A percentile compares a stretch with the other conserved stretches of the same genome.
phyloP scores from a whole-genome alignment of 352 stramenopile species.

The Phytophthora tubulina region DNA sequence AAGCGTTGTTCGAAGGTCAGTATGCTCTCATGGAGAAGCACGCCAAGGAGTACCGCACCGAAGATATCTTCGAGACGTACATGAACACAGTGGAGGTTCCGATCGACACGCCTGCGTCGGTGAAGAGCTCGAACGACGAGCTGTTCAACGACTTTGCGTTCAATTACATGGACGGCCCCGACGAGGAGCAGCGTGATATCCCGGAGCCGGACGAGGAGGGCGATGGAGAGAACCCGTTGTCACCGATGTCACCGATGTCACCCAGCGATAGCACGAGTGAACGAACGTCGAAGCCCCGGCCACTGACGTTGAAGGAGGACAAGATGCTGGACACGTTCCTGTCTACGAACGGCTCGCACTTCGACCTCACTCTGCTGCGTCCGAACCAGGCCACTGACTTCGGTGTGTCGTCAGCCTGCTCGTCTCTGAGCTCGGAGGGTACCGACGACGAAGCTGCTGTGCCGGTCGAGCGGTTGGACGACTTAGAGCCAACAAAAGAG shows the following conservation, averaged over 20 bases:
- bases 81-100: conserved; percentile 89
- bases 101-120: conserved; percentile 83
- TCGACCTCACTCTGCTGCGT: conserved; percentile 78
- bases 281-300: conserved; percentile 27
- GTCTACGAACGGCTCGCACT: conserved; percentile 64
- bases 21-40: conserved; percentile 83
- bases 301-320: conserved; percentile 37
- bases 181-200: conserved; percentile 60
- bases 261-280: conserved; percentile 33
- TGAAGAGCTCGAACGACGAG: conserved; percentile 75
- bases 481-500: conserved; percentile 25
- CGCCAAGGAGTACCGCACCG: conserved; percentile 81
- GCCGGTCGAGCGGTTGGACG: conserved; percentile 42
- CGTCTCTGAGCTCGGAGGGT: conserved; percentile 62
- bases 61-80: conserved; percentile 89
- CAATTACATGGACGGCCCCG: conserved; percentile 79
- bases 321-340: conserved; percentile 60
- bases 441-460: conserved; percentile 44
- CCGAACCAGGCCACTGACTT: conserved; percentile 79
- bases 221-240: conserved; percentile 34
- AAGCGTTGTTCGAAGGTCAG: conserved; percentile 75
- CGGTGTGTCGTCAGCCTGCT: conserved; percentile 54
- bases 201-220: conserved; percentile 53
- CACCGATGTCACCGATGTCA: conserved; percentile 39
- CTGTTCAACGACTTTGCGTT: conserved; percentile 88